A percentile compares a stretch with the other conserved stretches of the same genome.
Evolutionary conservation across 2,329 filamentous ascomycete species (phyloP).

Genomic region (Conoideocrella luteorostrata): DNA sequence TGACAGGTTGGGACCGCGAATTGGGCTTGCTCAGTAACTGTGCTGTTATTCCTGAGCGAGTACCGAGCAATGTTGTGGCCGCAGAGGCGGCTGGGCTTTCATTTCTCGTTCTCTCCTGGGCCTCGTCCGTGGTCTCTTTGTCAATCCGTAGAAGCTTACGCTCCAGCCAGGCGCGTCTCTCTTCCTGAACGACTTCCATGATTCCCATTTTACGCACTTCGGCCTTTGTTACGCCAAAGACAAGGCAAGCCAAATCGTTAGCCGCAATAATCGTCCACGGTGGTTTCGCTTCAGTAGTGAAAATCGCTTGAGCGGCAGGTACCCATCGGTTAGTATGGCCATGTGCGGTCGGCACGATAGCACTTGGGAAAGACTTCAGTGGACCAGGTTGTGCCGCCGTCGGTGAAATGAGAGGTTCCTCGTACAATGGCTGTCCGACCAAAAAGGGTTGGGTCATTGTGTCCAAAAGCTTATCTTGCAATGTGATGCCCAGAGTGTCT

Average conservation of each 20-base stretch:
- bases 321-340: constrained; percentile 86
- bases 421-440: constrained; percentile 30
- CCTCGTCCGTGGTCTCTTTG: constrained; percentile 25
- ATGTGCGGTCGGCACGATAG: constrained; percentile 60
- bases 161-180: constrained; percentile 83
- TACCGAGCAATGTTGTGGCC: constrained; percentile 57
- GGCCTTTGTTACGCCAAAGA: constrained; percentile 98
- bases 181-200: constrained; percentile 86
- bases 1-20: constrained; percentile 50
- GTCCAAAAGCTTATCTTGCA: constrained; percentile 81
- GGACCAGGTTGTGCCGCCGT: constrained; percentile 32
- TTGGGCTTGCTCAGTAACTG: constrained; percentile 79
- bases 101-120: constrained; percentile 26
- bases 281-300: constrained; percentile 83
- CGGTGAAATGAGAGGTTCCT: constrained; percentile 37
- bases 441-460: constrained; percentile 77
- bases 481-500: constrained; percentile 65
- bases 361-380: constrained; percentile 36
- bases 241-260: constrained; percentile 90
- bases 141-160: constrained; percentile 62
- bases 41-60: constrained; percentile 68
- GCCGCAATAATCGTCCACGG: constrained; percentile 96
- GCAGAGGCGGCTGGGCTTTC: constrained; percentile 32
- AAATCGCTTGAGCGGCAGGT: constrained; percentile 90
- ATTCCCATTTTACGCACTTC: constrained; percentile 95